Evolutionary conservation across 2,329 filamentous ascomycete genomes (phyloP).

Genomic region (Trichoderma hamatum): DNA sequence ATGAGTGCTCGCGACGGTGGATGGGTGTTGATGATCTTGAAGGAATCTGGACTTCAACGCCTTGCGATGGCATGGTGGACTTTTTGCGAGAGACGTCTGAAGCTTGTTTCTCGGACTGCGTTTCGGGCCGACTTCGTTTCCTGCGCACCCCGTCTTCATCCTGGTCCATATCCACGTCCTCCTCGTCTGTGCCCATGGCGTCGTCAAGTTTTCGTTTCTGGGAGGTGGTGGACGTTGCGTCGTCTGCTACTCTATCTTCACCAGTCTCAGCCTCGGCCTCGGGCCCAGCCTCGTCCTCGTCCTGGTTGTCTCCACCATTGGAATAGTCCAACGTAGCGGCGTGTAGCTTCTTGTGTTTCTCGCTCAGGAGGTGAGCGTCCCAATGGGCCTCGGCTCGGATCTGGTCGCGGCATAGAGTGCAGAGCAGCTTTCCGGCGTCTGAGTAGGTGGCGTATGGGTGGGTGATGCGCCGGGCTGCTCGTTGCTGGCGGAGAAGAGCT

Average conservation of each 20-base stretch:
- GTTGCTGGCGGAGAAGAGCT: slow-evolving; percentile 76
- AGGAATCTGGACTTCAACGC: slow-evolving; percentile 64
- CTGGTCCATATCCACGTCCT: slow-evolving; percentile 41
- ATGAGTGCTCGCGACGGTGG: slow-evolving; percentile 44
- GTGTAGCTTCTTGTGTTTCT: slow-evolving; percentile 43
- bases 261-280: slow-evolving; percentile 24
- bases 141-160: slow-evolving; percentile 42
- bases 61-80: slow-evolving; percentile 57
- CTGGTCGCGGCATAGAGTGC: slow-evolving; percentile 65
- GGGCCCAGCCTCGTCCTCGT: background rate
- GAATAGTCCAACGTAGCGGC: slow-evolving; percentile 27
- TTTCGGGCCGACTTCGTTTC: slow-evolving; percentile 52
- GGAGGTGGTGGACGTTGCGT: slow-evolving; percentile 26
- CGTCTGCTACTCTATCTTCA: slow-evolving; percentile 2
- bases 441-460: slow-evolving; percentile 71
- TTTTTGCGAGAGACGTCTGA: slow-evolving; percentile 43
- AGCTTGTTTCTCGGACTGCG: slow-evolving; percentile 28
- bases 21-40: slow-evolving; percentile 65
- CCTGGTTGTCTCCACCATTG: slow-evolving; percentile 20
- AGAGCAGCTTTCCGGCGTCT: slow-evolving; percentile 67
- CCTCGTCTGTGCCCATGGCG: slow-evolving; percentile 38
- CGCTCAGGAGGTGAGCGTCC: slow-evolving; percentile 62
- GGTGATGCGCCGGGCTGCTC: slow-evolving; percentile 71
- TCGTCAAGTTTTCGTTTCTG: slow-evolving; percentile 44
- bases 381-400: slow-evolving; percentile 69